These are phyloP conservation scores for Cryptosporidium viatorum DNA, from an alignment of 169 alveolate genomes.

Conservation along the genomic window DNA sequence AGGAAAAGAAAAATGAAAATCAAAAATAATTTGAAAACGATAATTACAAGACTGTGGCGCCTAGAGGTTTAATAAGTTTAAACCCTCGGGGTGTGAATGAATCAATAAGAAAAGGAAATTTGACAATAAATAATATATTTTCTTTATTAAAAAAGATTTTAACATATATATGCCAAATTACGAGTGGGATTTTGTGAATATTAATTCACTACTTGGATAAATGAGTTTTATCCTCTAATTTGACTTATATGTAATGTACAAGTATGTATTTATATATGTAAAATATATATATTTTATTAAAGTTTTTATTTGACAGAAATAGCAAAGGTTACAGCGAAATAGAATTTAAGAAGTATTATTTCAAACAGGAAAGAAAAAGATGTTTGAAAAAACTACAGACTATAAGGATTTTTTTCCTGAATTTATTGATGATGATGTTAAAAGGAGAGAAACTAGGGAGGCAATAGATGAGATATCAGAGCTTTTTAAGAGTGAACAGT, in stretches of 20 bases:
- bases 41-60: background rate
- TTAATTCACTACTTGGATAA: background rate
- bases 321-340: background rate
- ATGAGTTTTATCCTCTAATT: background rate
- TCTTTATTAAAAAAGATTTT: no score
- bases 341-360: background rate
- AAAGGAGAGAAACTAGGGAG: conserved; percentile 38
- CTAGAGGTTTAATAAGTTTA: background rate
- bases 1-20: no score
- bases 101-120: no score
- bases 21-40: background rate
- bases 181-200: background rate
- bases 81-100: background rate
- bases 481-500: background rate
- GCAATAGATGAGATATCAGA: conserved; percentile 16
- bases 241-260: no score
- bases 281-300: no score
- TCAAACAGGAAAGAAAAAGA: background rate
- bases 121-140: no score
- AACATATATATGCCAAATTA: no score
- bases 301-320: background rate
- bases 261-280: no score
- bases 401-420: conserved; percentile 64
- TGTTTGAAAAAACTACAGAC: conserved; percentile 49
- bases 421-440: conserved; percentile 24